Evolutionary conservation across 176 grass and related monocot genomes (phyloP), one percentile per base, ranked within the genome.

Genomic region (Coix lacrymajobi): DNA sequence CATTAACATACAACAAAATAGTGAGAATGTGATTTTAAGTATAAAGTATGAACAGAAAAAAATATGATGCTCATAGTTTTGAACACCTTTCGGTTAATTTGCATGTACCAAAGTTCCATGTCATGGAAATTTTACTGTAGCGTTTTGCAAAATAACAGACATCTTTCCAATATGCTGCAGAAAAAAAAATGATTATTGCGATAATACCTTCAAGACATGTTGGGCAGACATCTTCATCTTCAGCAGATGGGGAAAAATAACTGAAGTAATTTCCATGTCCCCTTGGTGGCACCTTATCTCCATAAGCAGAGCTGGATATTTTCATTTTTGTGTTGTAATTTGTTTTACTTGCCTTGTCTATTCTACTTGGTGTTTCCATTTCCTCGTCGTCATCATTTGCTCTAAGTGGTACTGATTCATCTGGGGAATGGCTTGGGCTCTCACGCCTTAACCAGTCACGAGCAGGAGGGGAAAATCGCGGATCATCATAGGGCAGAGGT

Each of bases 161-260:
- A 68, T 39, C 3, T 68, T 69, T 46, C 17, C 64, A 75, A 30
- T 25, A 61, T 52, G 68, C 31, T 22, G 2, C 62, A 12, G 36
- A 26, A 54, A 34, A 75, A 26, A 33, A 26, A 33, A 60, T 31
- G 17, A 30, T 30, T 56, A 72, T 4, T 48, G 69, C 1, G 5
- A 48, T 16, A 83, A 62, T 80, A 99, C 96, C 96, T 92, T 99
- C 96, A 88, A 99, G 96, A 83, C 96, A 99, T 63, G 93, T 99
- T 44, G 96, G 96, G 60, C 96, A 99, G 46, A 92, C 93, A 72
- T 99, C 96, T 78, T 99, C 96, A 70, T 99, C 96, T 78, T 96
- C 96, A 63, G 93, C 79, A 19, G 85, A 92, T 54, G 93, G 85
- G 54, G 89, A 81, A 51, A 86, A 90, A 52, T 99, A 94, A 25